phyloP scores from a whole-genome alignment of 192 early-diverging fungal species.

The Coemansia interrupta region DNA sequence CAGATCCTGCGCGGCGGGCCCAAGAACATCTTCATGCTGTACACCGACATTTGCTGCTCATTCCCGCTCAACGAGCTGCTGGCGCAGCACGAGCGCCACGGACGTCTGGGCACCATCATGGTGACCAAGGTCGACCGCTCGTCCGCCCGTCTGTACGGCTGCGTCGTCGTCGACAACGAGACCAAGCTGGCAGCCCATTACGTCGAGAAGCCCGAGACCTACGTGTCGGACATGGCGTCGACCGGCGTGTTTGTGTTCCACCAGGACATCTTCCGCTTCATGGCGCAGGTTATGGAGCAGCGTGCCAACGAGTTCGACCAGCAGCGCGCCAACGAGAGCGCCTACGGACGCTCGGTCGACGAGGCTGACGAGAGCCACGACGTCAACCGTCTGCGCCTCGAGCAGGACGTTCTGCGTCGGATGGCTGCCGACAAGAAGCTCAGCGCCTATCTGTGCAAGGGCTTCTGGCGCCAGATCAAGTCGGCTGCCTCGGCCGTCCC shows the following conservation, averaged over 20 bases:
- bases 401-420: constrained; percentile 87
- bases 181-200: constrained; percentile 93
- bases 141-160: constrained; percentile 84
- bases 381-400: constrained; percentile 72
- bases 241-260: constrained; percentile 95
- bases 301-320: constrained; percentile 52
- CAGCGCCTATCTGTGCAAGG: constrained; percentile 77
- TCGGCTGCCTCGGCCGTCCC: constrained; percentile 89
- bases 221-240: constrained; percentile 90
- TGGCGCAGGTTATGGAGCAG: constrained; percentile 72
- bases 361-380: constrained; percentile 48
- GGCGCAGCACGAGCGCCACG: constrained; percentile 75
- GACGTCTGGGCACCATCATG: constrained; percentile 84
- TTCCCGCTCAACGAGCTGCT: constrained; percentile 90
- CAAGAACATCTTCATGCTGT: constrained; percentile 91
- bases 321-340: constrained; percentile 56
- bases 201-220: constrained; percentile 96
- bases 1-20: constrained; percentile 89
- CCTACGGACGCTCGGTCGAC: constrained; percentile 43
- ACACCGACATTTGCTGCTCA: constrained; percentile 93
- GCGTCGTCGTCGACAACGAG: constrained; percentile 83
- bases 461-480: constrained; percentile 98
- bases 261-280: constrained; percentile 79
- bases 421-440: constrained; percentile 82
- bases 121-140: constrained; percentile 82